Base-by-base conservation (phyloP, 1,139 yeast genomes). In the Hansenula sp. region DNA sequence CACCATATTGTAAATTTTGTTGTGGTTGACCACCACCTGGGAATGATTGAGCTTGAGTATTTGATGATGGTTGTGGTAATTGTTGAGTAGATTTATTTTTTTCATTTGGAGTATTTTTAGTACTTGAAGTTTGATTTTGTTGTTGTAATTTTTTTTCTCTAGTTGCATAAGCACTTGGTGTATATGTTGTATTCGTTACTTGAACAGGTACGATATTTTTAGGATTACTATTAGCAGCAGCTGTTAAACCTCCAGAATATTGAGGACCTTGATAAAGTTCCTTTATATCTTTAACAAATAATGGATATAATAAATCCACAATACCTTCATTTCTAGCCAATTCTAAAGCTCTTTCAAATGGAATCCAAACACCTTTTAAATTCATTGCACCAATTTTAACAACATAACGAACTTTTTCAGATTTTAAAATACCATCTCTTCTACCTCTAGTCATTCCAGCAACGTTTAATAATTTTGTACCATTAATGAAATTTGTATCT, bases 371-470 rank as follows among this genome's bases (percentile, higher is more conserved):
- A 41, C 98, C 98, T 65, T 92, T 90, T 55, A 90, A 71, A 61
- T 90, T 96, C 97, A 90, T 90, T 20, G 96, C 86, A 14, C 98
- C 98, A 51, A 90, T 87, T 64, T 90, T 90, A 42, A 90, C 96
- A 37, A 92, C 97, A 60, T 88, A 94, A 38, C 97, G 73, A 32
- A 81, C 79, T 60, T 88, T 86, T 60, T 90, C 97, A 46, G 86
- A 80, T 66, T 90, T 90, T 48, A 90, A 69, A 45, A 92, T 84
- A 11, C 97, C 97, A 63, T 90, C 98, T 50, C 98, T 75, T 48
- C 96, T 82, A 13, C 98, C 98, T 51, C 98, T 76, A 13, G 96
- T 88, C 94, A 92, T 86, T 42, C 89, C 90, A 12, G 96, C 92
- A 20, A 89, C 96, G 60, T 90, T 90, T 47, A 90, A 69, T 50